Evolutionary conservation across 371 early-diverging fungal genomes (phyloP).

Genomic region (Rhizomucor miehei): DNA sequence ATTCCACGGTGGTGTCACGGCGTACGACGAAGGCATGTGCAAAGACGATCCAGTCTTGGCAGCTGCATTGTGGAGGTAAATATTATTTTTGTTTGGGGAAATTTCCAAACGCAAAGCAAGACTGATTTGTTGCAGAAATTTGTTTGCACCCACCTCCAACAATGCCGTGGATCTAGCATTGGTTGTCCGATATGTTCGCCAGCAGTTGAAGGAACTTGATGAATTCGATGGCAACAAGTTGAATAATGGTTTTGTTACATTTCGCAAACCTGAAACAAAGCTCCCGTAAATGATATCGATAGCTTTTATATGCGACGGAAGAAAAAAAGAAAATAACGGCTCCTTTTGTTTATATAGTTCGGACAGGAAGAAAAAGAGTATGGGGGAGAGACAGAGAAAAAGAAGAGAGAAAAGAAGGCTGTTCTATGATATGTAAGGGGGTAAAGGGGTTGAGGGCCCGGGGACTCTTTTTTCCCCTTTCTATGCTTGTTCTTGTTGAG

Average conservation of each 20-base stretch:
- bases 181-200: constrained; percentile 63
- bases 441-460: too few relatives aligned
- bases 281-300: neutral
- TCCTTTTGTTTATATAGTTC: neutral
- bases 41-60: constrained; percentile 89
- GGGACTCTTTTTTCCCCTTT: too few relatives aligned
- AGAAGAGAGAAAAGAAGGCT: too few relatives aligned
- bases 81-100: neutral
- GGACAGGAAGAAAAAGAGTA: too few relatives aligned
- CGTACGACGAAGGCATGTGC: constrained; percentile 93
- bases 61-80: constrained; percentile 88
- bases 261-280: constrained; percentile 29
- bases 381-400: too few relatives aligned
- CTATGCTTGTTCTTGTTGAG: too few relatives aligned
- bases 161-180: constrained; percentile 57
- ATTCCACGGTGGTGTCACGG: constrained; percentile 88
- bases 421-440: too few relatives aligned
- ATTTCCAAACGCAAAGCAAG: neutral
- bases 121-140: constrained; percentile 45
- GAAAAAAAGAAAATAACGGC: neutral
- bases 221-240: constrained; percentile 42
- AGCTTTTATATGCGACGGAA: neutral
- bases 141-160: constrained; percentile 61
- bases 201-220: constrained; percentile 63
- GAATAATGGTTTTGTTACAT: constrained; percentile 40